Percentiles rank a stretch among this genome's conserved stretches.
Evolutionary conservation across 129 eudicot genomes (phyloP).

Genomic region (Lonicera japonica): DNA sequence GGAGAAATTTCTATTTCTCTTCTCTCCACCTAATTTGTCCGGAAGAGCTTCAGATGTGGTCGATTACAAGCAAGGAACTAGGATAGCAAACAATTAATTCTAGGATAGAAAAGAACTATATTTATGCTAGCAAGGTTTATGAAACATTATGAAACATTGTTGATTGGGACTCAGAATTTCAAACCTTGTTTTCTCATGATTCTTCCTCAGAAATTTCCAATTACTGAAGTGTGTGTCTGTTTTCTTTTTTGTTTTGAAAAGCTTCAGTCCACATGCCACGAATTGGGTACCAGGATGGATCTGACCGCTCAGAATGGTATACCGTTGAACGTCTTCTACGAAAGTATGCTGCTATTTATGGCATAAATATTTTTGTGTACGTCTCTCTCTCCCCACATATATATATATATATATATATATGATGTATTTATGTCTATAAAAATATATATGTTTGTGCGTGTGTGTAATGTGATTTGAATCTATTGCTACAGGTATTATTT

Average conservation of each 20-base stretch:
- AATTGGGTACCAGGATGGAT: constrained; percentile 70
- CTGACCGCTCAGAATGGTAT: constrained; percentile 91
- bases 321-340: constrained; percentile 81
- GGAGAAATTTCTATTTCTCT: no score
- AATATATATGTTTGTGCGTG: not conserved
- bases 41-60: no score
- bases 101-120: no score
- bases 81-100: no score
- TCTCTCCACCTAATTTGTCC: no score
- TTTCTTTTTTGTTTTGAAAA: constrained; percentile 14
- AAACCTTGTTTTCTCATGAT: not conserved
- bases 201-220: not conserved
- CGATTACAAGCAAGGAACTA: no score
- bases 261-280: constrained; percentile 99
- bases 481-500: constrained; percentile 37
- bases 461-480: not conserved
- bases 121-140: no score
- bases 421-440: no score
- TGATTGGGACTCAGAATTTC: not conserved
- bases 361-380: constrained; percentile 77
- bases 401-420: not conserved
- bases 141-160: no score
- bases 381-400: constrained; percentile 28
- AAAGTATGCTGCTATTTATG: constrained; percentile 72
- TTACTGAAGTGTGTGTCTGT: not conserved